Evolutionary conservation across 306 rosid species (phyloP), one percentile per base, ranked within the genome.

Genomic region (Echinosophora koreensis): DNA sequence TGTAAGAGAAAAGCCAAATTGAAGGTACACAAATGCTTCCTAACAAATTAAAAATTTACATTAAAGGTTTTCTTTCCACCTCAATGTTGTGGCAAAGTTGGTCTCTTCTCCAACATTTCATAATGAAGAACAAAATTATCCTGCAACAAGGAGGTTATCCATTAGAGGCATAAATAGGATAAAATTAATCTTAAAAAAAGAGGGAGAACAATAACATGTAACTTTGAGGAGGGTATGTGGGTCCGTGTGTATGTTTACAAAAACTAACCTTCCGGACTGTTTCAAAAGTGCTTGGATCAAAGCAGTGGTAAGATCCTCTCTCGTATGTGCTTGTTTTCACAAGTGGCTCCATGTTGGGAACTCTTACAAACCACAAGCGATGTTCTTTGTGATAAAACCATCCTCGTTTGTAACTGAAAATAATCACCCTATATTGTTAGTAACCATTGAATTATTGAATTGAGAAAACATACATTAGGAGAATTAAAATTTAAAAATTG

Each of bases 321-420:
- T 96, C 99, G n/a, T 86, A 85, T 0, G 94, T 77, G 84, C 67
- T 80, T 28, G 97, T 91, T 84, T 92, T 91, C 14, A 89, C 98
- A 30, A 91, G 89, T 1, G 92, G 98, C 83, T 96, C 99, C 83
- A 87, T 68, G 74, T 88, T 91, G 74, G 97, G 87, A 51, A 84
- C 87, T 74, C 96, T 86, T 54, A 58, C 76, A 62, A 92, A 86
- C 98, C 99, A 96, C 32, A 85, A 66, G 11, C 89, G 89, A 54
- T 72, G 88, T 49, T 96, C 99, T 76, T 90, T 96, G 93, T 90
- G 99, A 82, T 96, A 96, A 76, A 85, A 86, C 99, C 99, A 96
- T n/a, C 92, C 87, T 86, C 90, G 88, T 13, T 86, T 88, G 77
- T 85, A 81, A 42, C 98, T 96, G 88, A 66, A 17, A 77, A 76